These are phyloP conservation scores for Kandelia obovata DNA, from an alignment of 345 rosid genomes.

Conservation along the genomic window DNA sequence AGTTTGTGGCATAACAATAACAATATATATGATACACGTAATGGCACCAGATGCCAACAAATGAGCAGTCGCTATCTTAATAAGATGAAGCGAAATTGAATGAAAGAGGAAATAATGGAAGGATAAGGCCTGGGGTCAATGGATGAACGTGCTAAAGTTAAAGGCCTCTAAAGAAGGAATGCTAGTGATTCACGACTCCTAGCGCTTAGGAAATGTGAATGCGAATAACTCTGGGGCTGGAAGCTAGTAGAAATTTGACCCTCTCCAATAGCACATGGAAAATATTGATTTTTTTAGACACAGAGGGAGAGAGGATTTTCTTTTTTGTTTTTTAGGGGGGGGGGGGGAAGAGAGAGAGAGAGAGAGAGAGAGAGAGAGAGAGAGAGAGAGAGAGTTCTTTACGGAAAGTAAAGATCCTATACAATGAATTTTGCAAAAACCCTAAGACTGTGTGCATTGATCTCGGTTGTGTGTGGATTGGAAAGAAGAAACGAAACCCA, in stretches of 20 bases:
- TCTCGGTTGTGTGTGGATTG: background rate
- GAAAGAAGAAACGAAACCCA: background rate
- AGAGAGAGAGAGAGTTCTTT: constrained; percentile 38
- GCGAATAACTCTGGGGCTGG: background rate
- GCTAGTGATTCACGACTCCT: background rate
- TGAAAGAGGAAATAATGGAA: too few species aligned
- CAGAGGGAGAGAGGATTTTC: background rate
- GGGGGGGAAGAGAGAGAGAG: background rate
- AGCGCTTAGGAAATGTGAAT: background rate
- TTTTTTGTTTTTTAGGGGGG: too few species aligned
- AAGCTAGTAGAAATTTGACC: background rate
- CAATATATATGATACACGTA: too few species aligned
- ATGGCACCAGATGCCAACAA: too few species aligned
- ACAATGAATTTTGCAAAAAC: constrained; percentile 51
- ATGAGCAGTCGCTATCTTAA: too few species aligned
- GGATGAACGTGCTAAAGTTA: background rate
- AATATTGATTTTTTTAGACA: background rate
- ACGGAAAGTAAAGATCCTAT: constrained; percentile 51
- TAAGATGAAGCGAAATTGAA: too few species aligned
- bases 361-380: background rate
- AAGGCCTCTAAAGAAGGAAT: background rate
- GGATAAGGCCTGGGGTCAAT: too few species aligned
- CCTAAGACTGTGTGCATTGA: constrained; percentile 15
- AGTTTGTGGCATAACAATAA: too few species aligned
- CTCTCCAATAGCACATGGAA: background rate